Percentiles rank a stretch among this genome's conserved stretches.
Evolutionary conservation across 768 basidiomycete species (phyloP).

Genomic region (Leccinum imitatum): DNA sequence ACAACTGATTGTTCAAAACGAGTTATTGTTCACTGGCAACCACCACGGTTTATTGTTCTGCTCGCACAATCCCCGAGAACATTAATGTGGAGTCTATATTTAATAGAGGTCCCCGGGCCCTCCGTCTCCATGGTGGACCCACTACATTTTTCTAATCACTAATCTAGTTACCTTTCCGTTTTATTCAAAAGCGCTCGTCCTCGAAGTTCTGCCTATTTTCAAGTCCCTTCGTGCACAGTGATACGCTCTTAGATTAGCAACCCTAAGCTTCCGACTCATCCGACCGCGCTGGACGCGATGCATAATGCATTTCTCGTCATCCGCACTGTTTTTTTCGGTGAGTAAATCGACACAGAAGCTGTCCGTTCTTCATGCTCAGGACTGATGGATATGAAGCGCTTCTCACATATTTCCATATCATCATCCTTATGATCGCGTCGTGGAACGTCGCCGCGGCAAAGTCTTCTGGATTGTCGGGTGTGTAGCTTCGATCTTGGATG

Average conservation of each 20-base stretch:
- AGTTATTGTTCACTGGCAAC: constrained; percentile 14
- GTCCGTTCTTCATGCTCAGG: background rate
- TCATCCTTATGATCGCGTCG: constrained; percentile 54
- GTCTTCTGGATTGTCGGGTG: constrained; percentile 39
- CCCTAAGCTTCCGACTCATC: constrained; percentile 7
- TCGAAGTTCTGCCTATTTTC: background rate
- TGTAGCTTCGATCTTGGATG: constrained; percentile 10
- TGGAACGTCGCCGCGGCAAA: constrained; percentile 52
- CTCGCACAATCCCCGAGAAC: background rate
- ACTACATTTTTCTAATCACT: constrained; percentile 5
- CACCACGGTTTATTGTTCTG: constrained; percentile 23
- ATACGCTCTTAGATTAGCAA: constrained; percentile 14
- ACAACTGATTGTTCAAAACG: constrained; percentile 16
- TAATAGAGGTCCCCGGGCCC: constrained; percentile 10
- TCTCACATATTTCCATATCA: constrained; percentile 48
- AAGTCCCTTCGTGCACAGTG: background rate
- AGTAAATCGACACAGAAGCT: constrained; percentile 18
- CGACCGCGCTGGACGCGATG: constrained; percentile 30
- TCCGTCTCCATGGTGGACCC: constrained; percentile 25
- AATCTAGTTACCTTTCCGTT: constrained; percentile 7
- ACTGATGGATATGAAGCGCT: constrained; percentile 31
- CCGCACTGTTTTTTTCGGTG: constrained; percentile 60
- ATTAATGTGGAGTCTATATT: constrained; percentile 9
- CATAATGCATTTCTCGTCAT: constrained; percentile 54
- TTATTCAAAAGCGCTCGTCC: background rate